Evolutionary conservation across 768 basidiomycete species (phyloP), one percentile per base, ranked within the genome.

Genomic region (Calocybe gangraenosa): DNA sequence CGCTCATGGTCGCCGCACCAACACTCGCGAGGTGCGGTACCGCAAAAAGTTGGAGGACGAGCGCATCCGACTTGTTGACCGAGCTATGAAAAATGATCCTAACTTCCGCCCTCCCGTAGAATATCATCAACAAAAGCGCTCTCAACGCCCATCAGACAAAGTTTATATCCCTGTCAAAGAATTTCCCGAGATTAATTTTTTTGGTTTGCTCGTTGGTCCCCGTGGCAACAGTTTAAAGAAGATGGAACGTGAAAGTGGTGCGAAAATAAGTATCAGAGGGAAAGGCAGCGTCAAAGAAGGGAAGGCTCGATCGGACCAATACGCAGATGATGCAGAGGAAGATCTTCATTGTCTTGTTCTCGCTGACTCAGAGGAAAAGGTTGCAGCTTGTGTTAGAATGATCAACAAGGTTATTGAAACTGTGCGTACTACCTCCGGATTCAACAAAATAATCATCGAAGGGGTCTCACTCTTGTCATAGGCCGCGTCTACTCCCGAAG

Each of bases 111-210:
- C 96, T 43, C 96, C 96, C 8, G 87, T 92, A 45, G 96, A 99
- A 65, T 95, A 97, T 61, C 88, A 92, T 52, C 88, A 92, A 63
- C 86, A 92, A 62, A 95, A 96, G 66, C 86, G 92, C 23, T 90
- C 89, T 33, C 88, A 90, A 48, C 81, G 92, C 37, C 94, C 95
- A 11, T 88, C 89, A 25, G 96, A 99, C 49, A 98, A 98, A 69
- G 96, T 99, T 50, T 99, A 98, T 64, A 97, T 99, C 49, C 96
- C 96, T 32, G 94, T 97, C 63, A 98, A 99, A 65, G 96, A 99
- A 68, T 99, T 99, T 57, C 96, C 96, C 1, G 95, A 98, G 69
- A 98, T 99, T 75, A 99, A 99, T 64, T 99, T 98, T 71, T 98
- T 99, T 58, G 96, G 96, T 56, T 74, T 99, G 50, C 80, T 99